Conservation (phyloP, 352 stramenopile species). For the Lagenidium giganteum region DNA sequence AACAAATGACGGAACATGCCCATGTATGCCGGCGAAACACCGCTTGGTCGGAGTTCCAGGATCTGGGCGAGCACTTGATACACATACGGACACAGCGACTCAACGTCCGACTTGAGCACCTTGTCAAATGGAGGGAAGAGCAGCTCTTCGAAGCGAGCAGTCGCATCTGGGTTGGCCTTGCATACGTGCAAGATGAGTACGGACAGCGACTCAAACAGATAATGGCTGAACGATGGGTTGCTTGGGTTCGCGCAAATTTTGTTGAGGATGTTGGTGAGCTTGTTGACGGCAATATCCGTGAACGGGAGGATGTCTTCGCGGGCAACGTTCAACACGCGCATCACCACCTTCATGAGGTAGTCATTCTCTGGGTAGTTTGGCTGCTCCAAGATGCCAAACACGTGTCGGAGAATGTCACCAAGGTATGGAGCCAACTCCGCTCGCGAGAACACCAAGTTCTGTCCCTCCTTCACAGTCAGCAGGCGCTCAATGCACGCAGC, state of each 20-base stretch:
- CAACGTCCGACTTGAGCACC: constrained; percentile 96
- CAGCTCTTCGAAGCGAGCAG: constrained; percentile 91
- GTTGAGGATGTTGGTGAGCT: constrained; percentile 91
- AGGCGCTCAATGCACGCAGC: constrained; percentile 95
- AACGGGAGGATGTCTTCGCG: constrained; percentile 92
- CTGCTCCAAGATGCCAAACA: constrained; percentile 96
- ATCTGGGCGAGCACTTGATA: constrained; percentile 99
- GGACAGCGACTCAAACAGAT: constrained; percentile 98
- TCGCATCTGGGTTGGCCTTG: constrained; percentile 69
- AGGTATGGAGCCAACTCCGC: constrained; percentile 89
- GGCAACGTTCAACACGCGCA: constrained; percentile 92
- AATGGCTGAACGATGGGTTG: constrained; percentile 99
- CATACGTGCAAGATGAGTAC: constrained; percentile 93
- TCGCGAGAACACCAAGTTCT: constrained; percentile 71
- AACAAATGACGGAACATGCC: constrained; percentile 94
- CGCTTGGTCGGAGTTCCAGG: constrained; percentile 90
- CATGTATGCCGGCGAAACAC: constrained; percentile 90
- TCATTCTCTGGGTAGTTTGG: constrained; percentile 95
- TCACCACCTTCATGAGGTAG: constrained; percentile 99
- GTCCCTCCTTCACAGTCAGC: constrained; percentile 91
- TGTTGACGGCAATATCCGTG: constrained; percentile 92
- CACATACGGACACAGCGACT: constrained; percentile 94
- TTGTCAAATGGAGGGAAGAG: constrained; percentile 98
- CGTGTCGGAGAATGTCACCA: constrained; percentile 88
- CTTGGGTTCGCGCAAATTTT: constrained; percentile 97